phyloP scores from a whole-genome alignment of 495 filamentous ascomycete genomes.

The Podospora comata region DNA sequence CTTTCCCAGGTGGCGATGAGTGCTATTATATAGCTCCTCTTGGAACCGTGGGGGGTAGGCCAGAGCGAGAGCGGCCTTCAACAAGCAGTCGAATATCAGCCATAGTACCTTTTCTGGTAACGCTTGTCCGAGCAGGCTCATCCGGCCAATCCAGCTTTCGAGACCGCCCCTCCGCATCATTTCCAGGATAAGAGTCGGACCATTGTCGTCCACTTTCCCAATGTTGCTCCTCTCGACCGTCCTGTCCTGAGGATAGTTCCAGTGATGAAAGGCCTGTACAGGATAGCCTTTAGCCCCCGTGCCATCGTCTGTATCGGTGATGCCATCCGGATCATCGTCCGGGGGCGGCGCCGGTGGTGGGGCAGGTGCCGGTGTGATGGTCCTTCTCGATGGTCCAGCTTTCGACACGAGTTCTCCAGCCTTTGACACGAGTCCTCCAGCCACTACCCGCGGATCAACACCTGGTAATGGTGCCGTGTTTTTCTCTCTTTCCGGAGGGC shows the following conservation, averaged over 20 bases:
- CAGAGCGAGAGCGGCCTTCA: neutral
- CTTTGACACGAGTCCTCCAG: too few species aligned
- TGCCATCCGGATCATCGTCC: neutral
- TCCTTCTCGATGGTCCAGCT: too few species aligned
- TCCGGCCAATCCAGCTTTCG: neutral
- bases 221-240: neutral
- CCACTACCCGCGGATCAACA: too few species aligned
- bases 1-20: neutral
- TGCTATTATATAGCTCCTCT: neutral
- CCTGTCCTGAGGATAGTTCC: neutral
- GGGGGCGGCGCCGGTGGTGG: too few species aligned
- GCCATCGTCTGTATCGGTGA: neutral
- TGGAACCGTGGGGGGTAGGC: neutral
- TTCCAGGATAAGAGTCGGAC: neutral
- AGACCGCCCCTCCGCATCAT: neutral
- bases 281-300: neutral
- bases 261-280: neutral
- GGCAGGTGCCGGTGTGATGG: too few species aligned
- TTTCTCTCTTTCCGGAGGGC: neutral
- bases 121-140: neutral
- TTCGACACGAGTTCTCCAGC: too few species aligned
- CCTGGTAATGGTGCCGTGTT: neutral
- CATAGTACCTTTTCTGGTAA: neutral
- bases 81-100: slow-evolving; percentile 1
- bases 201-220: neutral